Conservation (phyloP, 2,329 filamentous ascomycete species). For the Lachnellula suecica region DNA sequence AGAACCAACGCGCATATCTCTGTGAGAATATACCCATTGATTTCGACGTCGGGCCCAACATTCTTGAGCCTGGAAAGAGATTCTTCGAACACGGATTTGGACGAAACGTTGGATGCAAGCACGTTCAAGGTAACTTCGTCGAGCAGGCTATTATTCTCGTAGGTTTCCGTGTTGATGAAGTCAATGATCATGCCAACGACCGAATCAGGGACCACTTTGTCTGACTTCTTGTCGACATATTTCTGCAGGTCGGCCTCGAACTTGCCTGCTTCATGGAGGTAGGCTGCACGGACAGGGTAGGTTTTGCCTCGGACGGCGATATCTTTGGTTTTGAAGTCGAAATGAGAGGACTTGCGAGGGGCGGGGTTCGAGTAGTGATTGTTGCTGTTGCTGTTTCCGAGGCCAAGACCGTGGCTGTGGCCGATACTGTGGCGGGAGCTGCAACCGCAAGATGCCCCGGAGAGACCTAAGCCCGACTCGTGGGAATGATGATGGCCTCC, state of each 20-base stretch:
- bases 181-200: constrained; percentile 25
- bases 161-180: constrained; percentile 28
- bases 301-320: constrained; percentile 25
- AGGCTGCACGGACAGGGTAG: constrained; percentile 24
- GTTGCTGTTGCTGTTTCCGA: not conserved
- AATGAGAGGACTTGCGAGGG: constrained; percentile 6
- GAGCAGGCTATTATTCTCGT: constrained; percentile 10
- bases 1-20: constrained; percentile 18
- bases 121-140: constrained; percentile 29
- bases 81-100: constrained; percentile 21
- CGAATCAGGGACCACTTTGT: constrained; percentile 21
- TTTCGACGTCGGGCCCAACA: constrained; percentile 1
- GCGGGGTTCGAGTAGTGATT: not conserved
- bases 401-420: not conserved
- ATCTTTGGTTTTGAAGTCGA: constrained; percentile 25
- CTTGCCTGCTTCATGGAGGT: constrained; percentile 23
- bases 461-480: too few species aligned
- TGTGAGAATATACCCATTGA: constrained; percentile 2
- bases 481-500: too few species aligned
- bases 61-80: constrained; percentile 18
- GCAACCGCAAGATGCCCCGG: too few species aligned
- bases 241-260: constrained; percentile 27
- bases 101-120: constrained; percentile 17
- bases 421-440: not conserved
- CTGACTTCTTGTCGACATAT: constrained; percentile 26